Base-by-base conservation (phyloP, 2,329 filamentous ascomycete species). In the Diaporthe ilicicola region DNA sequence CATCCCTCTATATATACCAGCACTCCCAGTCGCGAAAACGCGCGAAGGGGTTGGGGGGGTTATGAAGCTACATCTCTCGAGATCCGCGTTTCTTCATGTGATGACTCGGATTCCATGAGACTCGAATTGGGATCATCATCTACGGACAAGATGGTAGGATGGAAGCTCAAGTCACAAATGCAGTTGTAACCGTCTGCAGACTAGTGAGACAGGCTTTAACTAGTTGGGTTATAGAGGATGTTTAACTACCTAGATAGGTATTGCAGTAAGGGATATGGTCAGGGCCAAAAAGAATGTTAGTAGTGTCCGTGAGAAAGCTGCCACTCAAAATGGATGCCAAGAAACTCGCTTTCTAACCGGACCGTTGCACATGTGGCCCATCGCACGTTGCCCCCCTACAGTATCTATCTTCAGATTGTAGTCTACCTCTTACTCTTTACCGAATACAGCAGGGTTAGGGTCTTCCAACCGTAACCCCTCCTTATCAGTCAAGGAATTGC, bases 131-230 rank as follows among this genome's bases (percentile, higher is more conserved):
- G 29, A 50, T 64, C 44, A 37, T 64, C 44, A 27, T 37, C 15
- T 13, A 7, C 10, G 32, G 39, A 64, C n/a, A 50, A 34, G 29
- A 50, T 64, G 19, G n/a, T 37, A 24, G 42, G 19, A 24, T 17
- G 37, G 24, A 27, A 37, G 44, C 29, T 7, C 15, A 50, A 24
- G 44, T 64, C 44, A 24, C 44, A n/a, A 24, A 64, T 50, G 59
- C 8, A 64, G 42, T 12, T 37, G 17, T 13, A 37, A 37, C 59
- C 27, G n/a, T 34, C 44, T 64, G 12, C n/a, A 37, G 44, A 37
- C 29, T 64, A 64, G 59, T 37, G n/a, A 64, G 59, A 50, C 44
- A 64, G 6, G 59, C 59, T 50, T 64, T 64, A 64, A 24, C 59
- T 37, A 24, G 29, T 64, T 64, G 59, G 1, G 59, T 24, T 3